These are phyloP conservation scores for Stachybotrys chlorohalonatus DNA, from an alignment of 2,329 filamentous ascomycete genomes.

Conservation along the genomic window DNA sequence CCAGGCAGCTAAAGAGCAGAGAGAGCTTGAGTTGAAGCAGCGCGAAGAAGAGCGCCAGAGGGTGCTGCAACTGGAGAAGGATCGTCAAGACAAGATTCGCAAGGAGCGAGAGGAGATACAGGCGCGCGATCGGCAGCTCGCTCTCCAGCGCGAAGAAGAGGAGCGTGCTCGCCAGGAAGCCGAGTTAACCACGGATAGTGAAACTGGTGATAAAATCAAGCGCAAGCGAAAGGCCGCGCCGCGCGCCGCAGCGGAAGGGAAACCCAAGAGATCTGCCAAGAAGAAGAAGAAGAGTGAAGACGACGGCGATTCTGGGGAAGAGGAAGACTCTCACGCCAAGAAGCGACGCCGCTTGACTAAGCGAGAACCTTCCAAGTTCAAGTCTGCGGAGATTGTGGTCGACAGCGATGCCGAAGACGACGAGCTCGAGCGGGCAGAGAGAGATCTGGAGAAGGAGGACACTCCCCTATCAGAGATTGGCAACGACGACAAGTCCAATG, in stretches of 20 bases:
- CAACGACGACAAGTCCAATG: constrained; percentile 24
- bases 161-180: constrained; percentile 42
- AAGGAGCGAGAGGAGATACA: constrained; percentile 77
- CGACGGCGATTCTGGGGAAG: constrained; percentile 30
- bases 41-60: constrained; percentile 69
- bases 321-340: constrained; percentile 40
- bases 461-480: constrained; percentile 23
- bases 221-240: constrained; percentile 57
- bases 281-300: constrained; percentile 48
- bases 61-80: constrained; percentile 58
- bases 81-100: constrained; percentile 71
- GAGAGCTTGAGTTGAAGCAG: constrained; percentile 69
- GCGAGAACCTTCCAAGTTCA: constrained; percentile 56
- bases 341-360: constrained; percentile 53
- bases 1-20: constrained; percentile 66
- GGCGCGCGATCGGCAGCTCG: constrained; percentile 64
- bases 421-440: constrained; percentile 36
- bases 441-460: constrained; percentile 26
- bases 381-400: constrained; percentile 75
- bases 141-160: constrained; percentile 47
- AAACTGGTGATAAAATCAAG: constrained; percentile 74
- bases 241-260: constrained; percentile 28
- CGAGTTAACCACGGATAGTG: constrained; percentile 71
- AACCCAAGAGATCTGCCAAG: constrained; percentile 37
- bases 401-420: constrained; percentile 56